These are phyloP conservation scores for Passiflora organensis DNA, from an alignment of 345 rosid species.

Conservation along the genomic window DNA sequence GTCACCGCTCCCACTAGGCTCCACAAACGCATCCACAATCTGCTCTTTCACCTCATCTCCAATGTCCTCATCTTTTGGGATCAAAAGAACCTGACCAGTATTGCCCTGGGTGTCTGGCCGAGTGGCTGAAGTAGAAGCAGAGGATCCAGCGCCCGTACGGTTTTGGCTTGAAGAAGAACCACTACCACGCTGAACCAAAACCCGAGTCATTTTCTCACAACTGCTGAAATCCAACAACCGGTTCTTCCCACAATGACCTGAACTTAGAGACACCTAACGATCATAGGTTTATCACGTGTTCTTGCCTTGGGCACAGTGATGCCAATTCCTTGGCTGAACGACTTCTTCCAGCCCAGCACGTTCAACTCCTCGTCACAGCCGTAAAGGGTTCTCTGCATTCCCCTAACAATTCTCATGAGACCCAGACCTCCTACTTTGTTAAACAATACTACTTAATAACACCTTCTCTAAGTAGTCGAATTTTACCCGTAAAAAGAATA, in stretches of 20 bases:
- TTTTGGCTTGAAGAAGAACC: constrained; percentile 72
- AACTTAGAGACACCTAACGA: constrained; percentile 29
- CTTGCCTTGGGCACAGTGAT: constrained; percentile 81
- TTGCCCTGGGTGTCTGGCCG: constrained; percentile 46
- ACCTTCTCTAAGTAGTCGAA: constrained; percentile 45
- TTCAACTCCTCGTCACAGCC: constrained; percentile 48
- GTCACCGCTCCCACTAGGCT: constrained; percentile 38
- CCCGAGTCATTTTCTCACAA: constrained; percentile 63
- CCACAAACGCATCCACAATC: constrained; percentile 45
- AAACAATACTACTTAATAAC: constrained; percentile 43
- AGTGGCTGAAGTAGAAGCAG: constrained; percentile 42
- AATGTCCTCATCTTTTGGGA: constrained; percentile 62
- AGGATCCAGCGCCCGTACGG: constrained; percentile 57
- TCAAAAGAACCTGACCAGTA: constrained; percentile 32
- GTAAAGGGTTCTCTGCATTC: constrained; percentile 88
- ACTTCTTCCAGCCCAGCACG: constrained; percentile 69
- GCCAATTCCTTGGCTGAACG: constrained; percentile 79
- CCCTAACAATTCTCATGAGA: constrained; percentile 98
- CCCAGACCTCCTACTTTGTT: constrained; percentile 53
- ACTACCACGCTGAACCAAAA: constrained; percentile 87
- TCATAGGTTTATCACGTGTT: constrained; percentile 67
- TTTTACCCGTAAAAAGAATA: constrained; percentile 39
- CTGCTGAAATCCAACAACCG: constrained; percentile 6
- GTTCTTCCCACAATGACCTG: constrained; percentile 21
- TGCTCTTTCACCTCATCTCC: constrained; percentile 52